phyloP scores from a whole-genome alignment of 1,284 basidiomycete genomes.

The Entoloma clypeatum region DNA sequence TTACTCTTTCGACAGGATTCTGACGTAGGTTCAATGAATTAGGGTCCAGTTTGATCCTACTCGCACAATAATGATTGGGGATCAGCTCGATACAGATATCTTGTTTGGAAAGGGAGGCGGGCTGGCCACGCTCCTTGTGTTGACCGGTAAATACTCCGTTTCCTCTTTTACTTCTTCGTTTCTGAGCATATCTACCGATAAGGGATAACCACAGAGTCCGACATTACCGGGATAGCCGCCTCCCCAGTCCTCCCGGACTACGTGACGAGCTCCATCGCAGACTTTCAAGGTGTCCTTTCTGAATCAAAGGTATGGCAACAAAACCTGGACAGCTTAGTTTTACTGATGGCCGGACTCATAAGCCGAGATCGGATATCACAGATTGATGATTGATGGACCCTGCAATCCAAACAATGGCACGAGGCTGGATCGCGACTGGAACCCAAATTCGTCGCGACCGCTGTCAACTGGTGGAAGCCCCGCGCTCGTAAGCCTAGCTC shows the following conservation, averaged over 20 bases:
- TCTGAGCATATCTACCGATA: conserved; percentile 14
- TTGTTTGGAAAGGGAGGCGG: conserved; percentile 87
- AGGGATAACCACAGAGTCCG: conserved; percentile 73
- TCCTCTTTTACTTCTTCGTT: conserved; percentile 11
- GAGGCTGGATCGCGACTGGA: no score
- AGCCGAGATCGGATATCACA: no score
- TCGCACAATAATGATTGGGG: conserved; percentile 92
- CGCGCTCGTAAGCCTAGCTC: no score
- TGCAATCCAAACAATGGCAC: no score
- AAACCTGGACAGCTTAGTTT: no score
- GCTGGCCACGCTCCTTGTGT: conserved; percentile 83
- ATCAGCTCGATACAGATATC: conserved; percentile 94
- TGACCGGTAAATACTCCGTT: conserved; percentile 68
- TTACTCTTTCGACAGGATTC: no score
- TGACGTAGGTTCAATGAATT: no score
- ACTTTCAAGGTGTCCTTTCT: conserved; percentile 60
- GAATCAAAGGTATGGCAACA: no score
- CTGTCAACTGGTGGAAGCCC: no score
- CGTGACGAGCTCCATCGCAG: conserved; percentile 75
- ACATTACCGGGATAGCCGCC: conserved; percentile 67
- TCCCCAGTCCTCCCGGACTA: conserved; percentile 76
- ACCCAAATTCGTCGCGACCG: no score
- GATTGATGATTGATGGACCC: no score
- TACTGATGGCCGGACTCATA: no score
- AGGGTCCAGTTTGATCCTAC: conserved; percentile 84